Percentiles rank a stretch among this genome's conserved stretches.
These are phyloP conservation scores for Taphrina flavorubra DNA, from an alignment of 1,139 yeast genomes.

Conservation along the genomic window DNA sequence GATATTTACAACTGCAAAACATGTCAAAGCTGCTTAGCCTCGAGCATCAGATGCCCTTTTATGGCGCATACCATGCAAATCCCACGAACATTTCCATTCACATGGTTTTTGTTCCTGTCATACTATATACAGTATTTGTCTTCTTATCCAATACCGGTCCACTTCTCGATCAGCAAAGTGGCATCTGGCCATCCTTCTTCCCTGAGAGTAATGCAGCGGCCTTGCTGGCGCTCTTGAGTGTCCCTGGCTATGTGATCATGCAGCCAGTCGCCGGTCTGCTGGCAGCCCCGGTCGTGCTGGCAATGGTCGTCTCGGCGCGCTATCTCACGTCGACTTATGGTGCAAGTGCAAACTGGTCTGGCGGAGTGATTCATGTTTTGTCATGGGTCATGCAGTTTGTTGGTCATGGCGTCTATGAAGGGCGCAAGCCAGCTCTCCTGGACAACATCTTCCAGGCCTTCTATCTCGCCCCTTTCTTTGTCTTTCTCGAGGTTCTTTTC, in stretches of 20 bases:
- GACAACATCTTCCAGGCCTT: constrained; percentile 84
- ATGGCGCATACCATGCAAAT: constrained; percentile 81
- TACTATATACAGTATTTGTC: constrained; percentile 63
- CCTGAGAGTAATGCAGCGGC: constrained; percentile 54
- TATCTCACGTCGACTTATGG: constrained; percentile 45
- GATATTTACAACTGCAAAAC: background rate
- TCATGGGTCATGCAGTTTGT: constrained; percentile 88
- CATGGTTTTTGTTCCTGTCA: constrained; percentile 76
- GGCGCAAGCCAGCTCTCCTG: constrained; percentile 81
- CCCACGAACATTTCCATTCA: constrained; percentile 76
- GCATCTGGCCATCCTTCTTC: constrained; percentile 48
- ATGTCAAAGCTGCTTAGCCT: constrained; percentile 49
- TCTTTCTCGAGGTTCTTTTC: constrained; percentile 76
- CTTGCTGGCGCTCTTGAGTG: constrained; percentile 54
- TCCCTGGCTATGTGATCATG: constrained; percentile 56
- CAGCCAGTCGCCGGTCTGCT: constrained; percentile 56
- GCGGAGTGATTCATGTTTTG: constrained; percentile 48
- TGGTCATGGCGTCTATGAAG: constrained; percentile 85
- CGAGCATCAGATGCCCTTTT: constrained; percentile 73
- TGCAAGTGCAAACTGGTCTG: constrained; percentile 48
- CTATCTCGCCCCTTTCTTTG: constrained; percentile 90
- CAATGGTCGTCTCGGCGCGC: constrained; percentile 48
- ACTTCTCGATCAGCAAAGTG: constrained; percentile 46
- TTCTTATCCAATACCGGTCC: constrained; percentile 51
- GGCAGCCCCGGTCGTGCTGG: constrained; percentile 53